A percentile compares a stretch with the other conserved stretches of the same genome.
phyloP scores from a whole-genome alignment of 2,329 filamentous ascomycete genomes.

The Colletotrichum falcatum region DNA sequence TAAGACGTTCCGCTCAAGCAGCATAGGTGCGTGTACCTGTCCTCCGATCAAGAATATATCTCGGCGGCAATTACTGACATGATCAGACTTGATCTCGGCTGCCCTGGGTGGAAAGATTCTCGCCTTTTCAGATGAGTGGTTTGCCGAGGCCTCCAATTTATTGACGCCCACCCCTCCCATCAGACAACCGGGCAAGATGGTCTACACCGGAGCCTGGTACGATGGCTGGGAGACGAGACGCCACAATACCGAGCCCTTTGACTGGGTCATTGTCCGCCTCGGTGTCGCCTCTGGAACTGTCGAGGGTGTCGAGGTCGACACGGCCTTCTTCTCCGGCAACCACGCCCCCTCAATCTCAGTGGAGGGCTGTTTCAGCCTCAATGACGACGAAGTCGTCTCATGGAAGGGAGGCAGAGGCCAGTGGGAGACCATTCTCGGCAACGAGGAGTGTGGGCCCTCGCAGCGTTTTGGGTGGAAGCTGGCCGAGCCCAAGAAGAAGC shows the following conservation, averaged over 20 bases:
- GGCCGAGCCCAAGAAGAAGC: slow-evolving; percentile 67
- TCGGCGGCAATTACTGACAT: slow-evolving; percentile 5
- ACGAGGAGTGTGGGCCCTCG: slow-evolving; percentile 79
- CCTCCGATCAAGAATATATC: not conserved
- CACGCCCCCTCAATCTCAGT: slow-evolving; percentile 84
- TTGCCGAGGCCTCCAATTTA: slow-evolving; percentile 73
- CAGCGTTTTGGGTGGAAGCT: slow-evolving; percentile 81
- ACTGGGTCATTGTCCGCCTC: slow-evolving; percentile 75
- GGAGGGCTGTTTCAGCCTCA: slow-evolving; percentile 76
- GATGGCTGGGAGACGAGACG: slow-evolving; percentile 78
- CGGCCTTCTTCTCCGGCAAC: slow-evolving; percentile 85
- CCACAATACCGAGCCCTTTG: slow-evolving; percentile 73
- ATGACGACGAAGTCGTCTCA: slow-evolving; percentile 72
- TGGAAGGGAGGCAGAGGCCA: slow-evolving; percentile 69
- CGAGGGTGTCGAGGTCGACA: slow-evolving; percentile 82
- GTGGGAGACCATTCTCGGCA: slow-evolving; percentile 79
- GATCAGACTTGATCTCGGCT: slow-evolving; percentile 69
- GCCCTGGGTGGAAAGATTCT: slow-evolving; percentile 73
- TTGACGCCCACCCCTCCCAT: slow-evolving; percentile 73
- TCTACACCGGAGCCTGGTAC: slow-evolving; percentile 77
- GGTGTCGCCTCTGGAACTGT: slow-evolving; percentile 79
- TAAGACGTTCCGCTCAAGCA: slow-evolving; percentile 69
- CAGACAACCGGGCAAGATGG: slow-evolving; percentile 74
- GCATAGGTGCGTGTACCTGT: slow-evolving; percentile 65
- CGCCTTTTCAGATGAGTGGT: slow-evolving; percentile 76